Base-by-base conservation (phyloP, 495 filamentous ascomycete species). In the Penicillium alfredii region DNA sequence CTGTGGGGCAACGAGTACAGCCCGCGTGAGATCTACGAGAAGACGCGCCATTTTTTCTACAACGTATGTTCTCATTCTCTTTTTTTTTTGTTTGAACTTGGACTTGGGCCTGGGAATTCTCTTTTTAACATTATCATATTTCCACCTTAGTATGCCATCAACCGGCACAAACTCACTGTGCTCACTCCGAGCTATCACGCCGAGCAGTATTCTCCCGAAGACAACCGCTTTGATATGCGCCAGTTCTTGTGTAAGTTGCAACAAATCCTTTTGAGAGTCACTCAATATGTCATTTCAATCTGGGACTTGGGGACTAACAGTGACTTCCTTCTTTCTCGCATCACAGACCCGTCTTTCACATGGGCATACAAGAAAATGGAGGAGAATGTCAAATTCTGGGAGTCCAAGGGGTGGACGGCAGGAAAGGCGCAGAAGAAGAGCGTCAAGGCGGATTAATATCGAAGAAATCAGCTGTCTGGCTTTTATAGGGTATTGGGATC, bases 31-130 rank as follows among this genome's bases (percentile, higher is more conserved):
- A 65, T 70, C 14, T 53, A 53, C 7, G 74, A 78, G 43, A 92
- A 88, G 56, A 77, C 81, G 4, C 69, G 75, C 40, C 63, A 66
- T 9, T 93, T 93, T 63, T 80, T 78, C 59, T 76, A 74, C 45
- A 80, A 63, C 35, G n/a, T n/a, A n/a, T 24, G 20, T 8, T 28
- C 23, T 36, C 12, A 18, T 11, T 47, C 2, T 13, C 28, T 20
- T 24, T 14, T 16, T 28, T 3, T 5, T 23, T 35, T 6, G 13
- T 4, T 20, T n/a, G n/a, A n/a, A n/a, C n/a, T n/a, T n/a, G n/a
- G n/a, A n/a, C n/a, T n/a, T n/a, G n/a, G n/a, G n/a, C n/a, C n/a
- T n/a, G n/a, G n/a, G n/a, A 22, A 30, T 11, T 16, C 26, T 6
- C 44, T 40, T 8, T 6, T 37, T 11, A 19, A 12, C 34, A 16